A percentile compares a stretch with the other conserved stretches of the same genome.
phyloP scores from a whole-genome alignment of 2,329 filamentous ascomycete species.

The Cryphonectria carpinicola region DNA sequence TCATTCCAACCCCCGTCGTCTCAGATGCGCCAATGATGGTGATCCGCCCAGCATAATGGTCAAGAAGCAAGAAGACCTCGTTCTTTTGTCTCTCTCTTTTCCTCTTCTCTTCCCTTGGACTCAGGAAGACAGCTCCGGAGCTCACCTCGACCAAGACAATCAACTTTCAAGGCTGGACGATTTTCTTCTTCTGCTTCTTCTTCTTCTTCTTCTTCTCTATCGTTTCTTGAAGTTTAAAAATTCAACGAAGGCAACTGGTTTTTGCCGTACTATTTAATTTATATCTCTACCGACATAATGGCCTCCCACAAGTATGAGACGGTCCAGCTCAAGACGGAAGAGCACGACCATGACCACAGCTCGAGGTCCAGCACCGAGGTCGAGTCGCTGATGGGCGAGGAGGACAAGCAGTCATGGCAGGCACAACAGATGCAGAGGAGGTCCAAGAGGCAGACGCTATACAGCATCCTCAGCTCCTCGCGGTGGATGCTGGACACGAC shows the following conservation, averaged over 20 bases:
- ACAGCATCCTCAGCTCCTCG: slow-evolving; percentile 37
- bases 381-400: slow-evolving; percentile 46
- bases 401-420: slow-evolving; percentile 39
- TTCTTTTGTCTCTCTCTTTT: background rate
- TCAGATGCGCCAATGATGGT: slow-evolving; percentile 13
- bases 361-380: slow-evolving; percentile 42
- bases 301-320: slow-evolving; percentile 37
- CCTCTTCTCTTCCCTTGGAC: background rate
- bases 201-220: background rate
- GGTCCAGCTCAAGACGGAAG: slow-evolving; percentile 32
- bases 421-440: slow-evolving; percentile 36
- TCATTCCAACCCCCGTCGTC: slow-evolving; percentile 24
- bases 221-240: background rate
- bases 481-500: slow-evolving; percentile 46
- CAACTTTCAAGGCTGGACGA: background rate
- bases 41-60: slow-evolving; percentile 7
- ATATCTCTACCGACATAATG: slow-evolving; percentile 14
- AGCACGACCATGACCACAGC: slow-evolving; percentile 42
- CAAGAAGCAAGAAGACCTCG: slow-evolving; percentile 7
- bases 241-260: slow-evolving; percentile 17
- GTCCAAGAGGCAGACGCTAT: slow-evolving; percentile 31
- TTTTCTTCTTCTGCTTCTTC: background rate
- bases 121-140: slow-evolving; percentile 5
- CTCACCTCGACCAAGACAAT: slow-evolving; percentile 5
- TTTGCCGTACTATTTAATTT: slow-evolving; percentile 13